Base-by-base conservation (phyloP, 176 grass and related monocot genomes). In the Bolboschoenus planiculmis region DNA sequence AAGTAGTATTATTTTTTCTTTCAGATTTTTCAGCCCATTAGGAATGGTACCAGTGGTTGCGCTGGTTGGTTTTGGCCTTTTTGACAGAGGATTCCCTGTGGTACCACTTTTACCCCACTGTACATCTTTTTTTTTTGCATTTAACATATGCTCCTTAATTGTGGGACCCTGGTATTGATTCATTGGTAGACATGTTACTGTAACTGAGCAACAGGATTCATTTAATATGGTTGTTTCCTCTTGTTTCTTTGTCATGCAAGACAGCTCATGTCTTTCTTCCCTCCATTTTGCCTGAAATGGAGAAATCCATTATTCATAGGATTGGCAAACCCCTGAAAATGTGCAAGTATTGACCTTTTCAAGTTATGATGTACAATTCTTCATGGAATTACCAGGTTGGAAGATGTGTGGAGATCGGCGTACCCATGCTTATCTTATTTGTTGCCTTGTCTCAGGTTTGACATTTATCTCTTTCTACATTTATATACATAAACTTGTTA, bases 21-120 rank as follows among this genome's bases (percentile, higher is more conserved):
- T 81, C 96, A 99, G 96, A 71, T 99, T 99, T 87, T 99, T 99
- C 67, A 99, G 96, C 82, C 96, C 92, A 46, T 85, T 99, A 79
- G 96, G 91, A 63, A 99, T 99, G 92, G 92, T 99, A 90, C 87
- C 96, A 0, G 92, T 99, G 72, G 87, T 99, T 37, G 82, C 92
- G 27, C 83, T 99, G 79, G 92, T 99, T 71, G 96, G 96, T 23
- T 92, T 99, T 85, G 96, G 96, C 82, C 91, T 99, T 83, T 99
- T 99, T 54, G 90, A 90, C 85, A 93, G 96, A 99, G 96, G 96
- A 90, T 99, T 99, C 86, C 92, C 96, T 34, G 82, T 99, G 92
- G 96, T 99, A 85, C 81, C 58, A 51, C 86, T 88, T 88, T 83
- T 86, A 5, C 23, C 81, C 31, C 54, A 51, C 26, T 65, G 14